Evolutionary conservation across 2,329 filamentous ascomycete genomes (phyloP), one percentile per base, ranked within the genome.

Genomic region (Epichloe glyceriae): DNA sequence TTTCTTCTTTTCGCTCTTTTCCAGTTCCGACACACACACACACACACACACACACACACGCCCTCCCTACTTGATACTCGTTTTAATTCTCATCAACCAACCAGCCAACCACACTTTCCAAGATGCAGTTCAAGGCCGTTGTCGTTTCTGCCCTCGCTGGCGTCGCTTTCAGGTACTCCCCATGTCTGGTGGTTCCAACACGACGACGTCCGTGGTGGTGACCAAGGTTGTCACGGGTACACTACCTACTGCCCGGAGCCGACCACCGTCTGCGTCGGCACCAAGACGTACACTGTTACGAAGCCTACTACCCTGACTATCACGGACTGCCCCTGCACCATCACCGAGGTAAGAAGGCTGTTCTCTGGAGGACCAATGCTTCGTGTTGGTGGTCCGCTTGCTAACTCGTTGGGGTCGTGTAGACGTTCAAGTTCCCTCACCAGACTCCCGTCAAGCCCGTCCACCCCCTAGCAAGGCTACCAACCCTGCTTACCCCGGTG

Each of bases 291-390:
- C 70, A 73, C 74, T 46, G 71, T 80, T 58, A 75, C 73, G 49
- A 68, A 72, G 62, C 71, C 78, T 54, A 66, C 76, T 58, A 74
- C 73, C 50, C 64, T 80, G 56, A 79, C 74, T 59, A 72, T 83
- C 51, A 71, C 69, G 38, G 67, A 77, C 62, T 78, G 75, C 65
- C 73, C 74, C 52, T 78, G 74, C 69, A 76, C 74, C 43, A 53
- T 68, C 48, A 56, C 59, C 50, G 59, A 66, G 64, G 63, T 62
- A 55, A 52, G 57, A 40, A 26, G 45, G 54, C 8, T 34, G n/a
- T n/a, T 38, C n/a, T 17, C 43, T 5, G 15, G 22, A 22, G 2
- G 4, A n/a, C 19, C 26, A 22, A 5, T 37, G n/a, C 22, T 17
- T 26, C 10, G 20, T 22, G 22, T 6, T 22, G 47, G 8, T 20